Base-by-base conservation (phyloP, 169 alveolate genomes). In the Besnoitia besnoiti region DNA sequence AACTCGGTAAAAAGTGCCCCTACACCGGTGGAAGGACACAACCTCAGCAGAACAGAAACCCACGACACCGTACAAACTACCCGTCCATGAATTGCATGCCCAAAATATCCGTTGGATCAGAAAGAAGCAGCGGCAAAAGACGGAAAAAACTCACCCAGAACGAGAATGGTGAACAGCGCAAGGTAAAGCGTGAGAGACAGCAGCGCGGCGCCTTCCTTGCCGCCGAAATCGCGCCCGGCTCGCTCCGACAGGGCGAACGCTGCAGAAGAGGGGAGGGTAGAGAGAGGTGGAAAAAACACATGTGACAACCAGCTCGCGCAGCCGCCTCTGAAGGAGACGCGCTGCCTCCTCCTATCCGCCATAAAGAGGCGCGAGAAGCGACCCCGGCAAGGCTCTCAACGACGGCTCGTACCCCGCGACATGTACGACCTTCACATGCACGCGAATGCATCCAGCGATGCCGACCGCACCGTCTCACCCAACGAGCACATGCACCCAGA, bases 171-270 rank as follows among this genome's bases (percentile, higher is more conserved):
- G 80, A 85, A 85, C 49, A 93, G 80, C 8, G 94, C 92, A 67
- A 82, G 84, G 24, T 67, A 62, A 24, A 85, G 75, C 7, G 95
- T 90, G 75, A 90, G 51, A 30, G 95, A 75, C 42, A 93, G 94
- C 47, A 93, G 80, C n/a, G 95, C 95, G n/a, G 87, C 61, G 46
- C 95, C 95, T 49, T 62, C 95, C 47, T 37, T 67, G 4, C 92
- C 94, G 33, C 94, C 94, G 90, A 93, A 93, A 84, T 93, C 95
- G 35, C 67, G 94, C 12, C 91, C 84, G 35, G 95, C 95, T 75
- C 95, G 62, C 37, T 88, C 90, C 80, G 95, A 90, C 51, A 93
- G 76, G 16, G 95, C 95, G 47, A 93, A 91, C 35, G 95, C 95
- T 89, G 90, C 44, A 77, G 14, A 67, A 10, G n/a, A 37, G n/a